A percentile compares a stretch with the other conserved stretches of the same genome.
phyloP scores from a whole-genome alignment of 164 flowering plant species.

The Cinnamomum chago region DNA sequence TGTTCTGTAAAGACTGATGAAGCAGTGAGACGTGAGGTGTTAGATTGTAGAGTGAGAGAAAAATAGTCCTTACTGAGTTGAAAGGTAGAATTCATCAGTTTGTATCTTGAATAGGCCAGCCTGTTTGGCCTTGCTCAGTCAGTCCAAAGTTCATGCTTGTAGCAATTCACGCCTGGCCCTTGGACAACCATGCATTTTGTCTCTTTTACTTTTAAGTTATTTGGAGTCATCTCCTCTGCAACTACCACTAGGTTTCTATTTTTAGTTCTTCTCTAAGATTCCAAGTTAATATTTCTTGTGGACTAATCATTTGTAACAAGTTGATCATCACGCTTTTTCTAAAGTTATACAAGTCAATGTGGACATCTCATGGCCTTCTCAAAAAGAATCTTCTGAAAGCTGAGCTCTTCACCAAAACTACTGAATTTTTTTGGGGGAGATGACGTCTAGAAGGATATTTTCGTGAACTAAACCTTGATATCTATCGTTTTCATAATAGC shows the following conservation, averaged over 20 bases:
- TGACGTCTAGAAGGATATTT: not conserved
- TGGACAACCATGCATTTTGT: not conserved
- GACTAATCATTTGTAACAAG: not conserved
- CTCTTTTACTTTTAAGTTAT: not conserved
- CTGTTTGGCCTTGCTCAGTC: not conserved
- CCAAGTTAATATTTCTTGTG: not conserved
- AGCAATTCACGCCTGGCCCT: not conserved
- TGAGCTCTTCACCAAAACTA: not conserved
- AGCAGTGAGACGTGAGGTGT: not conserved
- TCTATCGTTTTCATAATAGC: no score
- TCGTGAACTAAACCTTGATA: no score
- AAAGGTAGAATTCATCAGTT: not conserved
- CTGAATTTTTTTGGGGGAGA: not conserved
- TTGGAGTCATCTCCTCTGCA: not conserved
- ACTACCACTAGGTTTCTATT: not conserved
- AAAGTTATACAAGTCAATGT: not conserved
- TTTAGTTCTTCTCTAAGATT: not conserved
- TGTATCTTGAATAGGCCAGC: not conserved
- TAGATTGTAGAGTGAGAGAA: not conserved
- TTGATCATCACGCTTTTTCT: not conserved
- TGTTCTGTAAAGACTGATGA: not conserved
- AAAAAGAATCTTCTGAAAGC: not conserved
- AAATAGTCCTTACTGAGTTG: not conserved
- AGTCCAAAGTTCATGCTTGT: not conserved
- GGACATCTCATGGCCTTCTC: no score